Base-by-base conservation (phyloP, 2,329 filamentous ascomycete genomes). In the Aspergillus tamarii region DNA sequence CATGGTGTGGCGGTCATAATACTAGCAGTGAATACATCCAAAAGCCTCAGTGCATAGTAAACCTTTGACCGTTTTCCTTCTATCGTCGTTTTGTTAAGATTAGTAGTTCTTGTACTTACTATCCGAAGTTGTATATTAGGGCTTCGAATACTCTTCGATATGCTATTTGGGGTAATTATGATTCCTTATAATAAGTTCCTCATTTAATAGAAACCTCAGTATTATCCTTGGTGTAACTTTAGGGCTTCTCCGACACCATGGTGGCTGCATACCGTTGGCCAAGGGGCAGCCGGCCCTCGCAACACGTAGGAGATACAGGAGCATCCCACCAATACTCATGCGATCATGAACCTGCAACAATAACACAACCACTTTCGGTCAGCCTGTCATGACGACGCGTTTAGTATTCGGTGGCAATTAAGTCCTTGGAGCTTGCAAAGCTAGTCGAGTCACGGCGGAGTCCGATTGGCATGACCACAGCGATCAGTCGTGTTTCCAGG, bases 281-380 rank as follows among this genome's bases (percentile, higher is more conserved):
- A 19, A n/a, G 39, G 39, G 16, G 16, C 39, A 41, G 10, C 39
- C 34, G 6, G 26, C 12, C 39, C 16, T n/a, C 0, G 7, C 16
- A 8, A 41, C 39, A 41, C 39, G 3, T 41, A 8, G 7, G 39
- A 41, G 3, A 19, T n/a, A 1, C 0, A 3, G 19, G 39, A 10
- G 34, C 39, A 41, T 41, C 16, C 39, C 43, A 46, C 43, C 43
- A 46, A 46, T 46, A 36, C 48, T 52, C 28, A 53, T 53, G 50
- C 50, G 50, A 53, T 32, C 50, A 53, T 34, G 26, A 53, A 53
- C 45, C 26, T 52, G 26, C 48, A 32, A 52, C 16, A 26, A 7
- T 28, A 48, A 7, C 45, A 48, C 21, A 5, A 48, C 7, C 3
- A 19, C 26, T 32, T 32, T 8, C 3, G 21, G 11, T 16, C 28